Evolutionary conservation across 2,329 filamentous ascomycete genomes (phyloP).

Genomic region (Ascosphaera acerosa): DNA sequence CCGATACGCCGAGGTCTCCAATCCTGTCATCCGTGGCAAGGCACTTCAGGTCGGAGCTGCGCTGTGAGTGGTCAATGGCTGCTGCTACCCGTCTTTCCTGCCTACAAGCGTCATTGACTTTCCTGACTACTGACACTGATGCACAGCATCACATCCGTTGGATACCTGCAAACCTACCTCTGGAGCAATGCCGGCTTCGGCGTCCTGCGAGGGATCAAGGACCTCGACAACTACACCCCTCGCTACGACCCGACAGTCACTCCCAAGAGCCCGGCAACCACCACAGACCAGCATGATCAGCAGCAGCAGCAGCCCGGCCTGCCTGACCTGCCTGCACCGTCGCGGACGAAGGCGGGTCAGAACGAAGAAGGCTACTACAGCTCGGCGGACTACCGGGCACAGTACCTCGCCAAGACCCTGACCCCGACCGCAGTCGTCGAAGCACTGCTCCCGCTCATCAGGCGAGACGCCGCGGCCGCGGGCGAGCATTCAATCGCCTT

Average conservation of each 20-base stretch:
- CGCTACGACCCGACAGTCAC: constrained; percentile 34
- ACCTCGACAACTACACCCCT: constrained; percentile 28
- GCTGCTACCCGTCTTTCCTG: constrained; percentile 2
- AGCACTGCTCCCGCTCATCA: constrained; percentile 44
- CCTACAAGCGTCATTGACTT: background rate
- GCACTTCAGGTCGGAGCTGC: constrained; percentile 35
- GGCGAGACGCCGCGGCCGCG: constrained; percentile 27
- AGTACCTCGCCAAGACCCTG: constrained; percentile 41
- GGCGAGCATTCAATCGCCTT: constrained; percentile 47
- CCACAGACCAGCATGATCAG: too few relatives aligned
- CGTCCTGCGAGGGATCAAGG: constrained; percentile 27
- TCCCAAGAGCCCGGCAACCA: constrained; percentile 11
- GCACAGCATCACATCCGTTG: constrained; percentile 30
- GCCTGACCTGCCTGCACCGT: too few relatives aligned
- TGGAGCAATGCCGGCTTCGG: constrained; percentile 48
- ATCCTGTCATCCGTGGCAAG: constrained; percentile 44
- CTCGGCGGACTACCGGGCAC: constrained; percentile 48
- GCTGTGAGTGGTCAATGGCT: constrained; percentile 23
- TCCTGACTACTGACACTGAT: constrained; percentile 4
- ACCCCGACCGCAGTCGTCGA: constrained; percentile 51
- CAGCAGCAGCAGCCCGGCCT: constrained; percentile 7
- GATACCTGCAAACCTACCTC: constrained; percentile 35
- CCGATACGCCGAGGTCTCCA: constrained; percentile 28
- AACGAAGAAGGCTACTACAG: constrained; percentile 31
- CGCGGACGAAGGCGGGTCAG: constrained; percentile 14